Evolutionary conservation across 2,329 filamentous ascomycete genomes (phyloP), one percentile per base, ranked within the genome.

Genomic region (Hawksworthiomyces lignivorus): DNA sequence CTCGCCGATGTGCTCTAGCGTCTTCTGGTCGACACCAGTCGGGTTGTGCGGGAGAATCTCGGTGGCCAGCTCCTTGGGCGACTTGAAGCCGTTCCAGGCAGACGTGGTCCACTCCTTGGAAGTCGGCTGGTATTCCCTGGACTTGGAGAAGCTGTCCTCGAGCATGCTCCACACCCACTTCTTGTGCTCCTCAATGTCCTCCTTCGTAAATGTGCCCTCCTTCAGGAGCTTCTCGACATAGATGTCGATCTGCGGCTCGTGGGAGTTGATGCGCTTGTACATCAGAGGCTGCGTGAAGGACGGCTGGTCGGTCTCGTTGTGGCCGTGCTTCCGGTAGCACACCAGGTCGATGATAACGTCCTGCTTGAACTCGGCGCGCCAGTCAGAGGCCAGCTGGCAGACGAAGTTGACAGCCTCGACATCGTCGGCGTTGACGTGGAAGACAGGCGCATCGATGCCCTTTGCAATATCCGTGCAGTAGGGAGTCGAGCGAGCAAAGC

Each of bases 391-490:
- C 48, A 97, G 70, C 70, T 97, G 92, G 70, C 89, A 97, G 56
- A 96, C 88, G 56, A 94, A 96, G 76, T 96, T 98, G 60, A 98
- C 82, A 43, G 92, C 92, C 70, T 98, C 92, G 36, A 94, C 92
- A 66, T 98, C 92, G 57, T 98, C 92, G 52, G 87, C 92, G 59
- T 98, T 98, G 62, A 98, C 92, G 70, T 98, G 92, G 80, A 98
- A 98, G 45, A 98, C 87, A 34, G 92, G 92, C 3, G 92, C 92
- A 56, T 98, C 92, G 54, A 98, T 96, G 39, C 92, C 87, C 74
- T 98, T 98, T 67, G 92, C 92, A 57, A 98, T 96, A 63, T 98
- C 92, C 32, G 92, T 97, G 70, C 92, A 98, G 78, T 98, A 98
- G 33, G 92, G 86, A 37, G 92, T 98, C 17, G 92, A 98, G 55